Evolutionary conservation across 371 early-diverging fungal genomes (phyloP), one percentile per base, ranked within the genome.

Genomic region (Apophysomyces sp.): DNA sequence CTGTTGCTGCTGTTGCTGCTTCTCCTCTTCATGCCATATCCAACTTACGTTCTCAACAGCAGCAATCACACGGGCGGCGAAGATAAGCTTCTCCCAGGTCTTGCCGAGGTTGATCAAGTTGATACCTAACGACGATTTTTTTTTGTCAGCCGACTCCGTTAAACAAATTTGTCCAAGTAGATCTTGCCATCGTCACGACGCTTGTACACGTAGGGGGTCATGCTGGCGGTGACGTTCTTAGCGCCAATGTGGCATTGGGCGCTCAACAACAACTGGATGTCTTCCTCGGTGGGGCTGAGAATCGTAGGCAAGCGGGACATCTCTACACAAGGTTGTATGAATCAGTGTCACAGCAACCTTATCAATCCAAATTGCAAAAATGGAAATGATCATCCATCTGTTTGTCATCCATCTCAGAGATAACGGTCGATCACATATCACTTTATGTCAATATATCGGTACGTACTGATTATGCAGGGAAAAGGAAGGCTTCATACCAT

Each of bases 11-110:
- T n/a, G n/a, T n/a, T n/a, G 31, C 21, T 31, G 29, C n/a, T 32
- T 12, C 36, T 29, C 29, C 27, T 15, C 29, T 12, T 26, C 34
- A 34, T 36, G 1, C 8, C 21, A 21, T 49, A 32, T 51, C n/a
- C 15, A 8, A 59, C 71, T 65, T 61, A 71, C 68, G 89, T 98
- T 94, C 83, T 95, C 95, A 70, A 99, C 89, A 70, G 95, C 87
- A 60, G 95, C 95, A 70, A 99, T 94, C 78, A 96, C 88, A 83
- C 99, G 94, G 66, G 99, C 98, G 64, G 99, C 99, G 55, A 99
- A 82, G 55, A 99, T 91, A 32, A 99, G 80, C 90, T 99, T 99
- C 84, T 99, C 98, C 99, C 99, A 99, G 74, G 96, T 96, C 87
- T 98, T 96, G 73, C 92, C 93, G 58, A 98, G 81, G 90, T 99